A percentile compares a stretch with the other conserved stretches of the same genome.
These are phyloP conservation scores for Ceratobasidium sp. DNA, from an alignment of 1,284 basidiomycete genomes.

Conservation along the genomic window DNA sequence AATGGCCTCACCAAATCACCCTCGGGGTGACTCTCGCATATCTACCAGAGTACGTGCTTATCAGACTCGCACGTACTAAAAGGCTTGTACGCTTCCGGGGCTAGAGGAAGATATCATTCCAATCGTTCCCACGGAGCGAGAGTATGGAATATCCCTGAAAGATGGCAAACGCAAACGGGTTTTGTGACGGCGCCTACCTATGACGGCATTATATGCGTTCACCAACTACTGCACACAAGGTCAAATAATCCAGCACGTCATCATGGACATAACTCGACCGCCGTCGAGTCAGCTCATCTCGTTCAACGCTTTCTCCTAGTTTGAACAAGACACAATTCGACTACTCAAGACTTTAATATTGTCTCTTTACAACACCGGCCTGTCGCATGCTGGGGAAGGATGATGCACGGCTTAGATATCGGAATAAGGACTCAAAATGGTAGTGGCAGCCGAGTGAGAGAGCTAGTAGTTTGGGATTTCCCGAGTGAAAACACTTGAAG, in stretches of 20 bases:
- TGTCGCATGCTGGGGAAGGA: background rate
- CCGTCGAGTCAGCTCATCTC: slow-evolving; percentile 53
- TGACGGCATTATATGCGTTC: slow-evolving; percentile 57
- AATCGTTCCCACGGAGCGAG: slow-evolving; percentile 50
- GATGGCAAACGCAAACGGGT: slow-evolving; percentile 40
- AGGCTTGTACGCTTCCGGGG: slow-evolving; percentile 51
- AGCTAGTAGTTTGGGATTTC: background rate
- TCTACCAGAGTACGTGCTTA: slow-evolving; percentile 57
- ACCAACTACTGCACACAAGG: slow-evolving; percentile 58
- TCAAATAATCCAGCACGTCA: slow-evolving; percentile 54
- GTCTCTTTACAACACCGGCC: background rate
- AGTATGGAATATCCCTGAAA: slow-evolving; percentile 42
- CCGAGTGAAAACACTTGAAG: too few relatives aligned
- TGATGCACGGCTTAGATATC: background rate
- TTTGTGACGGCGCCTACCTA: slow-evolving; percentile 52
- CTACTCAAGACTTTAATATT: slow-evolving; percentile 54
- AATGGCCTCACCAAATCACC: background rate
- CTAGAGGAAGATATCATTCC: slow-evolving; percentile 54
- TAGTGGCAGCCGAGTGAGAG: background rate
- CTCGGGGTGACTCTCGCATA: slow-evolving; percentile 51
- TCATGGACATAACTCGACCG: slow-evolving; percentile 56
- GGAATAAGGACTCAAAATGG: background rate
- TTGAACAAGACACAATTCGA: slow-evolving; percentile 54
- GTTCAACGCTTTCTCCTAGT: slow-evolving; percentile 57
- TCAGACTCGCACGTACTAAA: slow-evolving; percentile 55